These are phyloP conservation scores for Hanseniaspora taiwanica DNA, from an alignment of 805 yeast species.

Conservation along the genomic window DNA sequence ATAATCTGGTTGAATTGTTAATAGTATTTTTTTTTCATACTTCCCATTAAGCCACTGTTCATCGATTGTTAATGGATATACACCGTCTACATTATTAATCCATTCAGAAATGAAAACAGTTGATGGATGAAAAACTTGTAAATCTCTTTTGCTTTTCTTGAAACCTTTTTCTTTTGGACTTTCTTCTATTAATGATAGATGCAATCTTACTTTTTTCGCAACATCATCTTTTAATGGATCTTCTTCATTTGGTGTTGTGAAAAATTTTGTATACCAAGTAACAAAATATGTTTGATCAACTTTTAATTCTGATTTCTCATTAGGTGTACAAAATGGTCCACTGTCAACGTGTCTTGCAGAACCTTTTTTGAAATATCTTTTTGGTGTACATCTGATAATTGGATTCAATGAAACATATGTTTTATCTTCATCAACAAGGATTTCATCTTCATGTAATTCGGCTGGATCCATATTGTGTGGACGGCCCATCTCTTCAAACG, in stretches of 20 bases:
- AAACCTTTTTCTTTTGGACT: conserved; percentile 41
- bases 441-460: conserved; percentile 43
- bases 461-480: conserved; percentile 63
- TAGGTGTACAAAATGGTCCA: conserved; percentile 82
- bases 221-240: conserved; percentile 25
- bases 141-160: conserved; percentile 30
- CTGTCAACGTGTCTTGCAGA: conserved; percentile 37
- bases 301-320: conserved; percentile 42
- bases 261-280: conserved; percentile 68
- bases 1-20: conserved; percentile 63
- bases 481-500: conserved; percentile 43
- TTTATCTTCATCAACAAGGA: conserved; percentile 52
- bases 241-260: conserved; percentile 17
- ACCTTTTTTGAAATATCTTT: conserved; percentile 53
- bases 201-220: conserved; percentile 50
- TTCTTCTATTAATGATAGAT: conserved; percentile 53
- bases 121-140: conserved; percentile 13
- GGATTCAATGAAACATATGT: conserved; percentile 65
- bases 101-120: conserved; percentile 64
- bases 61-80: conserved; percentile 43
- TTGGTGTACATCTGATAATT: conserved; percentile 74
- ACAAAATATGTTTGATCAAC: conserved; percentile 56
- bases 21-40: conserved; percentile 40
- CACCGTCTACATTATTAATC: conserved; percentile 51
- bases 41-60: conserved; percentile 52